phyloP scores from a whole-genome alignment of 495 filamentous ascomycete species.

The Thermothielavioides terrestris region DNA sequence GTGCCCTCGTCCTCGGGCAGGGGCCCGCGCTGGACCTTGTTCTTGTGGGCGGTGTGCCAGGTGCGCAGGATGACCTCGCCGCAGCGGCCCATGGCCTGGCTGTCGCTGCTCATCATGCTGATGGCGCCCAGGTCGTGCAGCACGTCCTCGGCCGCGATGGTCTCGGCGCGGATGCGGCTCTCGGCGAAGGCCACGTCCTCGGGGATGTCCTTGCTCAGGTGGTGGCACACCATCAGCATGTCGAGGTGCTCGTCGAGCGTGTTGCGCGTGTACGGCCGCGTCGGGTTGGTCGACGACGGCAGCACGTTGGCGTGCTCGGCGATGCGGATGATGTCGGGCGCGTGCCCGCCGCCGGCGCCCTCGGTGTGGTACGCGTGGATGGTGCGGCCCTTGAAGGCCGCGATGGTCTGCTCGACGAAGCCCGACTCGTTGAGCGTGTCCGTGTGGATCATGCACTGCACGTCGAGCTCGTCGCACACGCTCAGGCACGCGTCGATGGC shows the following conservation, averaged over 20 bases:
- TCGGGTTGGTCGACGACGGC: conserved; percentile 88
- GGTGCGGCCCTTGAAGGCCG: conserved; percentile 77
- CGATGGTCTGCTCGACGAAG: conserved; percentile 89
- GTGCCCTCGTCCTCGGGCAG: conserved; percentile 73
- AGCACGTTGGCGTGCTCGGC: conserved; percentile 90
- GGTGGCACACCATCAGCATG: conserved; percentile 99
- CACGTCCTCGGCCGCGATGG: conserved; percentile 95
- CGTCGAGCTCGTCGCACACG: conserved; percentile 84
- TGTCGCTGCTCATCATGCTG: conserved; percentile 96
- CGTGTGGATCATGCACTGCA: conserved; percentile 95
- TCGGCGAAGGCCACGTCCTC: conserved; percentile 97
- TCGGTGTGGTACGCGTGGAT: conserved; percentile 99
- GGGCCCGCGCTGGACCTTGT: conserved; percentile 76
- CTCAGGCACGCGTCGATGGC: conserved; percentile 85
- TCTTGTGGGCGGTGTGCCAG: conserved; percentile 98
- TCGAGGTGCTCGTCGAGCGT: conserved; percentile 96
- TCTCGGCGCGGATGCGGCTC: conserved; percentile 88
- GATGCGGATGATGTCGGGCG: conserved; percentile 92
- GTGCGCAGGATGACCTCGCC: conserved; percentile 92
- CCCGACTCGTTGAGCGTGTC: conserved; percentile 97
- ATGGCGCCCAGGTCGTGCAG: conserved; percentile 94
- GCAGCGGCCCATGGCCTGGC: conserved; percentile 95
- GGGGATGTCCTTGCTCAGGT: conserved; percentile 81
- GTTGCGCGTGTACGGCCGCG: conserved; percentile 83
- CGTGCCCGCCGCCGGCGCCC: conserved; percentile 92